These are phyloP conservation scores for Botryotinia calthae DNA, from an alignment of 2,329 filamentous ascomycete genomes.

Conservation along the genomic window DNA sequence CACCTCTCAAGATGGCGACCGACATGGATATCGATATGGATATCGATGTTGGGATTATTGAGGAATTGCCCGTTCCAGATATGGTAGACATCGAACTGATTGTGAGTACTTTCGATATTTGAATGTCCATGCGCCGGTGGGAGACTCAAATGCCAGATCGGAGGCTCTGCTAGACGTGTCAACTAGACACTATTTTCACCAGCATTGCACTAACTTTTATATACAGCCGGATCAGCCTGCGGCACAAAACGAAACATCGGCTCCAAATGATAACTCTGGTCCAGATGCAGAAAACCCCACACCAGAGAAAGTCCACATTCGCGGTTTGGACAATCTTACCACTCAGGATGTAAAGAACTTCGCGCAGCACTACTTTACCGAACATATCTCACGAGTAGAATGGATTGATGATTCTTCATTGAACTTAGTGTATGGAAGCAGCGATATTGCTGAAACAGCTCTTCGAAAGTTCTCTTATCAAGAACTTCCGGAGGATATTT, in stretches of 20 bases:
- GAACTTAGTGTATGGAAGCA: constrained; percentile 73
- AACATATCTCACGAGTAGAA: constrained; percentile 64
- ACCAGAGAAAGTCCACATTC: constrained; percentile 56
- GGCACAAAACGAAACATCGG: constrained; percentile 28
- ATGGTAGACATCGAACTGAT: constrained; percentile 20
- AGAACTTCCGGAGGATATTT: constrained; percentile 49
- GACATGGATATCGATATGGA: constrained; percentile 76
- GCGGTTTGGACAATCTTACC: constrained; percentile 77
- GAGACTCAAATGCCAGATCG: neutral
- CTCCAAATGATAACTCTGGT: constrained; percentile 33
- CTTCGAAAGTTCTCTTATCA: constrained; percentile 50
- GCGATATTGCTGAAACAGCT: constrained; percentile 52
- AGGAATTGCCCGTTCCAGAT: constrained; percentile 27
- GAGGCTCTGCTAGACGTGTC: neutral
- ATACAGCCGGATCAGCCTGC: constrained; percentile 25
- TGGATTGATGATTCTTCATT: constrained; percentile 95
- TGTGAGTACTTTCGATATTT: constrained; percentile 7
- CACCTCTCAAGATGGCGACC: constrained; percentile 31
- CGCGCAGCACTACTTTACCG: constrained; percentile 63
- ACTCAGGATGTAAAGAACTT: constrained; percentile 78
- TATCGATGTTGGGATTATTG: constrained; percentile 59
- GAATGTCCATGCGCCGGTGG: neutral
- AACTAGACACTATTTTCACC: neutral
- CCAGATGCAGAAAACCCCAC: constrained; percentile 29
- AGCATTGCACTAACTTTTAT: neutral